phyloP scores from a whole-genome alignment of 2,329 filamentous ascomycete species.

The Claviceps cyperi region DNA sequence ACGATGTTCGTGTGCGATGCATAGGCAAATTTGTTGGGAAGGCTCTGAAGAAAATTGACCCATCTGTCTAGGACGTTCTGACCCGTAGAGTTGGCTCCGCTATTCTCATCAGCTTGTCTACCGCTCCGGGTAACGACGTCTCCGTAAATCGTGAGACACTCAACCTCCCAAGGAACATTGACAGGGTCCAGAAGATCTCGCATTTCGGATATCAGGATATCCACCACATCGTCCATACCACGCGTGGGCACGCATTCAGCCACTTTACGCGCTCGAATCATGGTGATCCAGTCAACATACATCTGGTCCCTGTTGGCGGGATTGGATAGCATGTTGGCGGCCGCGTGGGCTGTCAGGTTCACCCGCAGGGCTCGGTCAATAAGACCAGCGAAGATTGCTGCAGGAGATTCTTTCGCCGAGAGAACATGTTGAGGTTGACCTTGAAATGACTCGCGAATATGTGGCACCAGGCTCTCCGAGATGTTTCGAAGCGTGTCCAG shows the following conservation, averaged over 20 bases:
- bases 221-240: conserved; percentile 53
- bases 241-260: conserved; percentile 47
- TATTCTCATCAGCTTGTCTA: conserved; percentile 18
- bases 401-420: conserved; percentile 74
- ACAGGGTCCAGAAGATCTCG: conserved; percentile 56
- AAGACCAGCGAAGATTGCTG: conserved; percentile 74
- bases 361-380: conserved; percentile 79
- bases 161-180: conserved; percentile 49
- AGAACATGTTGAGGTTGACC: conserved; percentile 75
- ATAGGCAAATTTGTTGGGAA: conserved; percentile 60
- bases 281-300: conserved; percentile 79
- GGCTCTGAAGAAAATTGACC: conserved; percentile 54
- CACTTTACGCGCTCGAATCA: conserved; percentile 47
- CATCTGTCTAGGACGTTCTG: conserved; percentile 66
- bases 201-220: conserved; percentile 50
- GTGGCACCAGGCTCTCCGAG: conserved; percentile 62
- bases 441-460: conserved; percentile 75
- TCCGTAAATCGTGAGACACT: conserved; percentile 45
- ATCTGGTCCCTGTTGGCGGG: conserved; percentile 85
- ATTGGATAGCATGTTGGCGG: conserved; percentile 82
- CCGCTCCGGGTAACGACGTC: conserved; percentile 36
- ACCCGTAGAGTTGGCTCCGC: conserved; percentile 20
- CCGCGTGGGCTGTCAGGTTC: conserved; percentile 85
- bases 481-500: conserved; percentile 79
- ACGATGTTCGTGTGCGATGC: conserved; percentile 59